Evolutionary conservation across 2,329 filamentous ascomycete species (phyloP).

Genomic region (Xylariaceae sp.): DNA sequence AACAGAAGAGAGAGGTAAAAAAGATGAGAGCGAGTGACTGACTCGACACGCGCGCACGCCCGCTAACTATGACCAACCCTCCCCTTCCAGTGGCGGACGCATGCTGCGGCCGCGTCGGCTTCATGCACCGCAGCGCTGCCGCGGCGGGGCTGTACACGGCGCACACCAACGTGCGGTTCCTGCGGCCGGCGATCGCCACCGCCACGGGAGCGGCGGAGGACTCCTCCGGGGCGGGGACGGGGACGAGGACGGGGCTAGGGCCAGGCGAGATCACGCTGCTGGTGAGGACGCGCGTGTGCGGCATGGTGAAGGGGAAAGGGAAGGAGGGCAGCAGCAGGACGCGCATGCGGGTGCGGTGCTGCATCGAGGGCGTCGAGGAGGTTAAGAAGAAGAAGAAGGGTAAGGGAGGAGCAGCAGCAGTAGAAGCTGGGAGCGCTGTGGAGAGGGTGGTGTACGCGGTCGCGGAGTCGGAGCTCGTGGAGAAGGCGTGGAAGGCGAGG

Average conservation of each 20-base stretch:
- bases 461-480: slow-evolving; percentile 3
- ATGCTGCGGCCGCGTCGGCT: slow-evolving; percentile 1
- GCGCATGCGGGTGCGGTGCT: not conserved
- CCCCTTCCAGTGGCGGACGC: slow-evolving; percentile 1
- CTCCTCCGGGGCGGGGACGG: not conserved
- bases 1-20: no score
- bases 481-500: slow-evolving; percentile 2
- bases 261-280: slow-evolving; percentile 2
- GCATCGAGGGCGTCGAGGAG: not conserved
- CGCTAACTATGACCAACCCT: no score
- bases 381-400: not conserved
- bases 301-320: not conserved
- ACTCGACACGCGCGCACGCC: no score
- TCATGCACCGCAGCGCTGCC: slow-evolving; percentile 2
- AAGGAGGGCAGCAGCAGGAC: not conserved
- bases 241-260: not conserved
- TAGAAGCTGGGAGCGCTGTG: not conserved
- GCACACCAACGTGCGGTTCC: slow-evolving; percentile 3
- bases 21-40: no score
- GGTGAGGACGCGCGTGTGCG: slow-evolving; percentile 2
- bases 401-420: slow-evolving; percentile 1
- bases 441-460: slow-evolving; percentile 2
- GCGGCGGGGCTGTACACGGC: slow-evolving; percentile 1
- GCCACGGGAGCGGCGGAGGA: no score
- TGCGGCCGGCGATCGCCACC: slow-evolving; percentile 1